Conservation (phyloP, 208 protist genomes). For the Phytomonas serpens region DNA sequence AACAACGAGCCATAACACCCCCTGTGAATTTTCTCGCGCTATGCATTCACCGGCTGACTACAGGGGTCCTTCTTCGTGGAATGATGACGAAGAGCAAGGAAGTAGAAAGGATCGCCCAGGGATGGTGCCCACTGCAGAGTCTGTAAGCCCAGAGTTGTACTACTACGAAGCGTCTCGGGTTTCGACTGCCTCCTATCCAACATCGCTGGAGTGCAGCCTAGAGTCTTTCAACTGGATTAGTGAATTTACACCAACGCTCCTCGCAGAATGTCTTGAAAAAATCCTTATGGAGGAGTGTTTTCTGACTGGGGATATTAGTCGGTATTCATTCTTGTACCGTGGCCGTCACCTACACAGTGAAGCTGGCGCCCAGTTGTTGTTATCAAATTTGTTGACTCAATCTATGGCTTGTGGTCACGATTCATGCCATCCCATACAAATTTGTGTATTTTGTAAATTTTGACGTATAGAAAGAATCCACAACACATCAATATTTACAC, state of each 20-base stretch:
- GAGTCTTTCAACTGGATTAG: not conserved
- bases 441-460: constrained; percentile 2
- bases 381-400: not conserved
- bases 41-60: not conserved
- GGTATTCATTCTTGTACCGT: constrained; percentile 1
- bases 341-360: not conserved
- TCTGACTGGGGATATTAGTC: not conserved
- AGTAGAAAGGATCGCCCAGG: not conserved
- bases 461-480: not conserved
- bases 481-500: not conserved
- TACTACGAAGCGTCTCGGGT: not conserved
- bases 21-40: not conserved
- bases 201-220: not conserved
- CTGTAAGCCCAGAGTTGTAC: not conserved
- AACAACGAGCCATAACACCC: not conserved
- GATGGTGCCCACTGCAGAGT: not conserved
- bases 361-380: not conserved
- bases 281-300: not conserved
- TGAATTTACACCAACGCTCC: not conserved
- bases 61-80: not conserved
- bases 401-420: not conserved
- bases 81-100: not conserved
- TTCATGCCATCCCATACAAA: not conserved
- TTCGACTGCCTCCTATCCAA: not conserved
- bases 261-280: not conserved